Percentiles rank a stretch among this genome's conserved stretches.
phyloP scores from a whole-genome alignment of 768 basidiomycete genomes.

The Lactifluus rugatus region DNA sequence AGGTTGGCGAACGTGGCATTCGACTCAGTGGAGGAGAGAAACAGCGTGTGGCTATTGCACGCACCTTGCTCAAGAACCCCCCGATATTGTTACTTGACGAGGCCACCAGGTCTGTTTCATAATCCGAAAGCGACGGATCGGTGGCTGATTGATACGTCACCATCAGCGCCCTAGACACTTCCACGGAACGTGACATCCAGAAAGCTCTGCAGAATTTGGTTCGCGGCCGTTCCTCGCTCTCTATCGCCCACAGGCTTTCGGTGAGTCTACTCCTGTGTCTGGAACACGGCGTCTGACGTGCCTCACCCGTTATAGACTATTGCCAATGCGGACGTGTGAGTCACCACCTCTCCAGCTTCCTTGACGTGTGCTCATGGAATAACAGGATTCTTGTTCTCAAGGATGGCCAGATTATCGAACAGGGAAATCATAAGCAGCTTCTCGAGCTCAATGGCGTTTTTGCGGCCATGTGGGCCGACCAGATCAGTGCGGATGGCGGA shows the following conservation, averaged over 20 bases:
- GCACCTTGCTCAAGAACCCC: slow-evolving; percentile 80
- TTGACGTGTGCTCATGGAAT: slow-evolving; percentile 3
- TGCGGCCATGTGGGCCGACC: slow-evolving; percentile 84
- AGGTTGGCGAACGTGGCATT: slow-evolving; percentile 84
- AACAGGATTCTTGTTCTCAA: slow-evolving; percentile 81
- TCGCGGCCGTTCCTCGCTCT: slow-evolving; percentile 50
- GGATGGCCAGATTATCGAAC: slow-evolving; percentile 65
- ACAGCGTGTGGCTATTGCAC: slow-evolving; percentile 79
- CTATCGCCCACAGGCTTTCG: slow-evolving; percentile 68
- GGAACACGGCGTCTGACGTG: slow-evolving; percentile 8
- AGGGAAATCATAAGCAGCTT: slow-evolving; percentile 70
- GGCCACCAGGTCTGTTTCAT: slow-evolving; percentile 47
- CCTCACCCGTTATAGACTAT: slow-evolving; percentile 34
- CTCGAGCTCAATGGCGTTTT: slow-evolving; percentile 63
- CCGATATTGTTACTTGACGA: slow-evolving; percentile 64
- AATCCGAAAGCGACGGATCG: background rate
- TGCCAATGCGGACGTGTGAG: slow-evolving; percentile 42
- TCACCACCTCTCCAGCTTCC: slow-evolving; percentile 8
- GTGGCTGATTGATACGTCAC: background rate
- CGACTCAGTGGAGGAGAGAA: slow-evolving; percentile 83
- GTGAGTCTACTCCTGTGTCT: slow-evolving; percentile 27
- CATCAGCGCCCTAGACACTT: slow-evolving; percentile 69
- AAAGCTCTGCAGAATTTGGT: slow-evolving; percentile 76
- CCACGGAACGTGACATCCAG: slow-evolving; percentile 58
- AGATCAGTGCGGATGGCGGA: slow-evolving; percentile 57